Conservation (phyloP, 2,329 filamentous ascomycete genomes). For the Neopestalotiopsis rosae region DNA sequence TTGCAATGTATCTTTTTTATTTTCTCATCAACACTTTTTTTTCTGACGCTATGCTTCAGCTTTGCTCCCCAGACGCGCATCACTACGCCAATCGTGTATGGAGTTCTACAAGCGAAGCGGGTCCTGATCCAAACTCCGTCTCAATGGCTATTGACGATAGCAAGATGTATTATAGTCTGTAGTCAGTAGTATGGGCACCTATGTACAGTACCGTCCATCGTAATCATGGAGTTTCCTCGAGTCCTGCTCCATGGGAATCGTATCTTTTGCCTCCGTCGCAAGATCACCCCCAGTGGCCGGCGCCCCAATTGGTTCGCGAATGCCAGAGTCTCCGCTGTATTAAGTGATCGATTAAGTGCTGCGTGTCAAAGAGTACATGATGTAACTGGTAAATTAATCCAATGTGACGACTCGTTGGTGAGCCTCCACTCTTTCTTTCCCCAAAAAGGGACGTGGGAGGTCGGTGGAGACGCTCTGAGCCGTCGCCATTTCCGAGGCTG, state of each 20-base stretch:
- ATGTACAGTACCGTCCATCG: neutral
- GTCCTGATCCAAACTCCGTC: neutral
- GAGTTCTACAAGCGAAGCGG: neutral
- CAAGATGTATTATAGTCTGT: neutral
- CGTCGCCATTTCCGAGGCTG: constrained; percentile 11
- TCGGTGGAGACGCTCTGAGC: constrained; percentile 2
- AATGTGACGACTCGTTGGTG: constrained; percentile 13
- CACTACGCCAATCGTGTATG: neutral
- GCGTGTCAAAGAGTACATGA: constrained; percentile 9
- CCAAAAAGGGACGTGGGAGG: neutral
- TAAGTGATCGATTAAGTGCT: constrained; percentile 9
- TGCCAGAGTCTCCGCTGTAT: neutral
- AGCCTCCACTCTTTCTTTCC: constrained; percentile 11
- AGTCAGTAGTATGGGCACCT: neutral
- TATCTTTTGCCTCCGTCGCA: neutral
- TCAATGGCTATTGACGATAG: neutral
- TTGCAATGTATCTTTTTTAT: neutral
- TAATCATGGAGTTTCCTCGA: neutral
- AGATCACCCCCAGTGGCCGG: neutral
- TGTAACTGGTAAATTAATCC: constrained; percentile 12
- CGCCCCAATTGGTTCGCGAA: neutral
- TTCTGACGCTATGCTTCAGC: neutral
- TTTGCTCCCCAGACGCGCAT: neutral
- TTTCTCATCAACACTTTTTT: neutral
- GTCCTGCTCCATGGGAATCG: neutral